Evolutionary conservation across 2,329 filamentous ascomycete genomes (phyloP).

Genomic region (Stemphylium lycopersici): DNA sequence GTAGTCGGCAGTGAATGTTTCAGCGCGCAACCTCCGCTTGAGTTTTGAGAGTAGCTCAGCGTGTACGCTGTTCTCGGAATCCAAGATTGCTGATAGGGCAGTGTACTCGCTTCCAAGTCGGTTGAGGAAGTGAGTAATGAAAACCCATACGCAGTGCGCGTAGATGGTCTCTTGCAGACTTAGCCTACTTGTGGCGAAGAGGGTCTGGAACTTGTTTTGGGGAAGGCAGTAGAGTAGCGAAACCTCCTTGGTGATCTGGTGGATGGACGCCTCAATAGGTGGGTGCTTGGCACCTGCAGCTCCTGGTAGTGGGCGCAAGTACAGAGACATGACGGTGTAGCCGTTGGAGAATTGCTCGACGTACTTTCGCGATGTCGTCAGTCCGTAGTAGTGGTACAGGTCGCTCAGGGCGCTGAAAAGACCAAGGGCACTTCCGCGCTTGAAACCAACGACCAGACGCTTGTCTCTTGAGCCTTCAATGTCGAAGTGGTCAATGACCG

Average conservation of each 20-base stretch:
- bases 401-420: constrained; percentile 95
- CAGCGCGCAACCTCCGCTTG: constrained; percentile 91
- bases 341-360: constrained; percentile 98
- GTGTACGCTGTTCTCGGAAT: constrained; percentile 80
- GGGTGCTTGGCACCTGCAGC: constrained; percentile 62
- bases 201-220: constrained; percentile 90
- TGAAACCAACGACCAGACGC: constrained; percentile 92
- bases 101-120: constrained; percentile 90
- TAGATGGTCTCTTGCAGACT: constrained; percentile 98
- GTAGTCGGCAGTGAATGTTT: constrained; percentile 98
- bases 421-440: constrained; percentile 87
- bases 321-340: constrained; percentile 95
- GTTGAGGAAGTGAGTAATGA: constrained; percentile 97
- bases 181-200: constrained; percentile 84
- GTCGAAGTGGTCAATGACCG: constrained; percentile 97
- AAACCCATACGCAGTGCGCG: constrained; percentile 96
- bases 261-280: constrained; percentile 90
- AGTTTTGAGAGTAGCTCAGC: constrained; percentile 89
- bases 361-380: constrained; percentile 96
- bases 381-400: constrained; percentile 97
- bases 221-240: constrained; percentile 97
- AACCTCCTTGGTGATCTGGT: constrained; percentile 98
- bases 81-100: constrained; percentile 80
- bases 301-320: constrained; percentile 73
- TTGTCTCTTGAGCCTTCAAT: constrained; percentile 92